Evolutionary conservation across 148 eudicot genomes (phyloP).

Genomic region (Heliosperma pusillum): DNA sequence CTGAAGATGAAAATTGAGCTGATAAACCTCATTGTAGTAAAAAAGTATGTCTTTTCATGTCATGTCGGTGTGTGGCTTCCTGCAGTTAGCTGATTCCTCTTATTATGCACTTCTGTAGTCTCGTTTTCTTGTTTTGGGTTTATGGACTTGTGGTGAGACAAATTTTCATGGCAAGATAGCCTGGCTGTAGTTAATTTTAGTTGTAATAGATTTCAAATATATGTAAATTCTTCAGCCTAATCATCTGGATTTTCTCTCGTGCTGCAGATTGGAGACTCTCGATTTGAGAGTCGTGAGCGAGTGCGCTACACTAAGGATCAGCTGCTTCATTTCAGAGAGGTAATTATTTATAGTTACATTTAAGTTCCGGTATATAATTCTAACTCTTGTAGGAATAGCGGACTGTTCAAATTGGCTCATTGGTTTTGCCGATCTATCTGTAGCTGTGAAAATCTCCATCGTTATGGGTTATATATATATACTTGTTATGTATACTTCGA

Average conservation of each 20-base stretch:
- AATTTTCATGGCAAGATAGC: too few species aligned
- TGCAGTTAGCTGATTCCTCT: not conserved
- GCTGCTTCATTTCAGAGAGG: slow-evolving; percentile 84
- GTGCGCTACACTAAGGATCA: slow-evolving; percentile 71
- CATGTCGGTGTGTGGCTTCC: too few species aligned
- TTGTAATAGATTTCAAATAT: not conserved
- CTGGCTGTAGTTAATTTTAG: not conserved
- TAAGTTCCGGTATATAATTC: not conserved
- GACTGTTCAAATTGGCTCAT: not conserved
- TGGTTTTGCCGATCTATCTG: not conserved
- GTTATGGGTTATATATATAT: too few species aligned
- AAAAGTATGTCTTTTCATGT: too few species aligned
- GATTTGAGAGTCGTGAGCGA: slow-evolving; percentile 77
- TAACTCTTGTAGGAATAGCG: not conserved
- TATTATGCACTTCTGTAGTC: not conserved
- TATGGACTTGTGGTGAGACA: not conserved
- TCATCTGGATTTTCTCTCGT: not conserved
- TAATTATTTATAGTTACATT: slow-evolving; percentile 26
- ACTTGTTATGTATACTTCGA: too few species aligned
- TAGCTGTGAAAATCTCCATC: too few species aligned
- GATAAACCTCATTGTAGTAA: too few species aligned
- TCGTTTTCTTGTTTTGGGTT: not conserved
- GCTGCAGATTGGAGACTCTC: slow-evolving; percentile 65
- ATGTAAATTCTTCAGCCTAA: not conserved
- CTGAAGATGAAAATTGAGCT: too few species aligned